phyloP scores from a whole-genome alignment of 2,329 filamentous ascomycete species.

The Periconia sp. region DNA sequence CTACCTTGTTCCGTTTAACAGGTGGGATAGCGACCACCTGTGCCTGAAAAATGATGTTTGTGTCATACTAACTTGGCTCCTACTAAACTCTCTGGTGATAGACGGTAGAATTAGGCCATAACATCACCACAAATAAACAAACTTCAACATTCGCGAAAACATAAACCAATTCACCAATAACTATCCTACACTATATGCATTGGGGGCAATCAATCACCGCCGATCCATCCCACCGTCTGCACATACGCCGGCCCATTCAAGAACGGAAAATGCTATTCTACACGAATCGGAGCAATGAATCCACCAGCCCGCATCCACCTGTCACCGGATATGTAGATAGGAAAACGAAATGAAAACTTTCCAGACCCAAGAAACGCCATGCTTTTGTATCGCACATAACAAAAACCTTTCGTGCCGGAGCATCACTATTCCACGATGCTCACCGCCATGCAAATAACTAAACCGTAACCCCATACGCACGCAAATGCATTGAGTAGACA shows the following conservation, averaged over 20 bases:
- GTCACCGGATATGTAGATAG: background rate
- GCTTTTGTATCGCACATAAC: constrained; percentile 7
- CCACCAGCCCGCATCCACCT: background rate
- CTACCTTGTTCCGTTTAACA: too few relatives aligned
- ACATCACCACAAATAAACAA: constrained; percentile 1
- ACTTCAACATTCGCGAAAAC: background rate
- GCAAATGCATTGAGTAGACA: constrained; percentile 43
- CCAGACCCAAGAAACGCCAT: constrained; percentile 5
- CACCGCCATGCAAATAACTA: constrained; percentile 22
- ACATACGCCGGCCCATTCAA: background rate
- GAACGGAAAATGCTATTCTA: background rate
- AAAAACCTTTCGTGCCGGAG: too few relatives aligned
- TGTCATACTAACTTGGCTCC: too few relatives aligned
- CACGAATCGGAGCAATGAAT: background rate
- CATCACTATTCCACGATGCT: constrained; percentile 6
- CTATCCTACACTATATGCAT: background rate
- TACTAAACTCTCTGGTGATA: too few relatives aligned
- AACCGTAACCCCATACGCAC: constrained; percentile 33
- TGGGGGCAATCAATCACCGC: background rate
- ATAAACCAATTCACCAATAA: too few relatives aligned
- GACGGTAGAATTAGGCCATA: too few relatives aligned
- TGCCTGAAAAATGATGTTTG: too few relatives aligned
- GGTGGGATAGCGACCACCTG: too few relatives aligned
- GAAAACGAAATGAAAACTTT: background rate
- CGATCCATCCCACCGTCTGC: background rate